Base-by-base conservation (phyloP, 371 early-diverging fungal genomes). In the Actinomortierella ambigua region DNA sequence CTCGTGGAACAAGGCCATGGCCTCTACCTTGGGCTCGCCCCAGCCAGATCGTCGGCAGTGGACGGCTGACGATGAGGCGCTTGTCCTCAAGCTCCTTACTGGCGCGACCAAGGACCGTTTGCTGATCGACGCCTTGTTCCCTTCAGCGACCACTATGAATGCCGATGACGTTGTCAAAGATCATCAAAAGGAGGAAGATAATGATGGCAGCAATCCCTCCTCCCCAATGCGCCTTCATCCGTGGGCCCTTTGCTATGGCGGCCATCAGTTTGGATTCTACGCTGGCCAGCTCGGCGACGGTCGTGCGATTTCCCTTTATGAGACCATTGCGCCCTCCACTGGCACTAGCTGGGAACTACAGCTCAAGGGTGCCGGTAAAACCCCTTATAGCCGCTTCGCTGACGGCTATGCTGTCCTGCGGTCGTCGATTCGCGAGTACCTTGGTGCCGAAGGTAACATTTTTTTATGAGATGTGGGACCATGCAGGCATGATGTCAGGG, bases 251-350 rank as follows among this genome's bases (percentile, higher is more conserved):
- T 85, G 85, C 63, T 95, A 96, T 65, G 95, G 87, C 28, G 97
- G 96, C 0, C 93, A 95, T 70, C 95, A 96, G 77, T 96, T 95
- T 78, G 94, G 95, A 9, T 69, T 68, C 28, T 89, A 80, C 71
- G 88, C 86, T 6, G 87, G 87, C 24, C 87, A 87, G 66, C 81
- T 97, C 2, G 97, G 97, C 40, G 97, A 97, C 69, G 96, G 96
- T 1, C 82, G 96, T 41, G 93, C 92, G 1, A 84, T 94, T 17
- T 90, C 93, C 2, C 75, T 97, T 13, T 93, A 59, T 60, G 79
- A 84, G 53, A 61, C 69, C 0, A 50, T 77, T 2, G 50, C 80
- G 13, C 73, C 75, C 1, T 48, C 47, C 2, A 64, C 68, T 23
- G 81, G 82, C 7, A 70, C 79, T n/a, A 49, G 79, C 0, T 93